These are phyloP conservation scores for Limonomyces culmigenus DNA, from an alignment of 1,284 basidiomycete genomes.

Conservation along the genomic window DNA sequence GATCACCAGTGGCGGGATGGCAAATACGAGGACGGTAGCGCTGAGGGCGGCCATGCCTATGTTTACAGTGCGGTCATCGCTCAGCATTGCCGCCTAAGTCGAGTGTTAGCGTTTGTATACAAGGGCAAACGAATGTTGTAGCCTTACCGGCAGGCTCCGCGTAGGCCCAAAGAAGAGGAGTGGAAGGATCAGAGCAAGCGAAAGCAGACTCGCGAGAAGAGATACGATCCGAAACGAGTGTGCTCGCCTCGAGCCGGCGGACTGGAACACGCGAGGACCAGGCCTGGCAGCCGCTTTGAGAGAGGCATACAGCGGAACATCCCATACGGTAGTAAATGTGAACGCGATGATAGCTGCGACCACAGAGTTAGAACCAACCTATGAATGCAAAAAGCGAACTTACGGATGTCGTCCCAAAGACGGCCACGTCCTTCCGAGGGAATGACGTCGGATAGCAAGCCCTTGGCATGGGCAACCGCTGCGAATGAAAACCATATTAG, in stretches of 20 bases:
- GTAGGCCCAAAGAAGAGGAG: constrained; percentile 26
- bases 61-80: no score
- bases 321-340: constrained; percentile 43
- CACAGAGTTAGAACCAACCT: constrained; percentile 1
- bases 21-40: constrained; percentile 34
- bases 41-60: constrained; percentile 22
- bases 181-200: constrained; percentile 34
- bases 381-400: constrained; percentile 12
- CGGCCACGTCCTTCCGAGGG: constrained; percentile 23
- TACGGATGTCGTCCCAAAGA: constrained; percentile 49
- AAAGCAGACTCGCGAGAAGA: constrained; percentile 27
- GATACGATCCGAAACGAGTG: constrained; percentile 45
- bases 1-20: constrained; percentile 41
- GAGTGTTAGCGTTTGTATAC: no score
- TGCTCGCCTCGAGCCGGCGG: constrained; percentile 24
- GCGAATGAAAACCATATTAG: constrained; percentile 37
- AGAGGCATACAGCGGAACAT: constrained; percentile 45
- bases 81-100: no score
- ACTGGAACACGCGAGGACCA: constrained; percentile 16
- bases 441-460: constrained; percentile 18
- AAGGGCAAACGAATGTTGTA: constrained; percentile 22
- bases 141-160: constrained; percentile 19
- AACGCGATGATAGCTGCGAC: constrained; percentile 35
- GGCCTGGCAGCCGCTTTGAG: constrained; percentile 28
- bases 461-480: constrained; percentile 29